Evolutionary conservation across 306 rosid species (phyloP), one percentile per base, ranked within the genome.

Genomic region (Lupinus albus): DNA sequence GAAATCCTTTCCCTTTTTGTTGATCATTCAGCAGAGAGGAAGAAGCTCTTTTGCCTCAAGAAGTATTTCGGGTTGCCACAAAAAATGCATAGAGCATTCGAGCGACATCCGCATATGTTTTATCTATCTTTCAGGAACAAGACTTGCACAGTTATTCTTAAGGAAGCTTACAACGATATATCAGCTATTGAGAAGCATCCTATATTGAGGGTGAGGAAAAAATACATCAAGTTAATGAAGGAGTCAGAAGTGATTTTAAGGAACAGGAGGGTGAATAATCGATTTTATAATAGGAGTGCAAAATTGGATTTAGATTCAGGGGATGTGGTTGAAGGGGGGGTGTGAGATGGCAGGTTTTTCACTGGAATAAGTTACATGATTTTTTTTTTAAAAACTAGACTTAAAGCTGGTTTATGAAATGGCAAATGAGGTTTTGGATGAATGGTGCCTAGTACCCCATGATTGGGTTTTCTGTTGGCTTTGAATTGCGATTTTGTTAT

Each of bases 1-100:
- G 98, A 92, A 64, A 25, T 92, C 73, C 84, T 89, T 61, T 63
- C 89, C 76, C 83, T 92, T 45, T 89, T 87, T 73, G 95, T 92
- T 44, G 96, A 87, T 41, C 91, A 92, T 82, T 86, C 96, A 14
- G 93, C 91, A 0, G 89, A 89, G 79, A 85, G 96, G 82, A 87
- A 75, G 87, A 83, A 84, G 71, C 84, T 92, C 59, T 64, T 84
- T 18, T 89, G 95, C 77, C 95, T 92, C 32, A 92, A 86, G 72
- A 89, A 89, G 66, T 66, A 76, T 64, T 76, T 86, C 61, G 95
- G 89, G 6, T 70, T 89, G 85, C 98, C 96, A 10, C 96, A 92
- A 83, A 92, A 89, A 80, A 76, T 86, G 75, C 96, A 89, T 79
- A 89, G 55, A 67, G 95, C 88, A 10, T 92, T 92, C 64, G 96